Conservation (phyloP, 208 protist genomes). For the Trypanosoma platydactyli region DNA sequence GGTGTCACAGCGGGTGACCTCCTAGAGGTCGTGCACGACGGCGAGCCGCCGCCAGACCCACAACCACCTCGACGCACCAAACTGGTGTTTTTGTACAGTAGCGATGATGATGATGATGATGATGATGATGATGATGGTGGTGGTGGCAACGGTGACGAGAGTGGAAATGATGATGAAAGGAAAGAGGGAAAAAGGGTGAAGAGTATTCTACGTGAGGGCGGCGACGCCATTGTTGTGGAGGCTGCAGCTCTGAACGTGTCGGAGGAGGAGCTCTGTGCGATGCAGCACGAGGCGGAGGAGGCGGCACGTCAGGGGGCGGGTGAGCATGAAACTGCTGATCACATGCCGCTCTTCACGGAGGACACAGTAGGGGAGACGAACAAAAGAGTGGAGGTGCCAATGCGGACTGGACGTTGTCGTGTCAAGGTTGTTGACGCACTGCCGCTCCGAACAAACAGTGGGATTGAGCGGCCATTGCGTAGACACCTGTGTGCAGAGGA, state of each 20-base stretch:
- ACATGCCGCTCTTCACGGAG: constrained; percentile 21
- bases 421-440: constrained; percentile 40
- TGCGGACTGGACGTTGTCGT: constrained; percentile 3
- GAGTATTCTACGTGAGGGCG: no score
- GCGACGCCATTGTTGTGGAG: not conserved
- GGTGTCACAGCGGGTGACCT: not conserved
- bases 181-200: not conserved
- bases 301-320: not conserved
- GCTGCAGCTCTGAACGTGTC: constrained; percentile 18
- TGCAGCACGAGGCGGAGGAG: constrained; percentile 39
- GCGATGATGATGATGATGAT: constrained; percentile 55
- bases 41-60: not conserved
- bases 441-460: constrained; percentile 22
- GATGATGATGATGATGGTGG: not conserved
- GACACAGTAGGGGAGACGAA: constrained; percentile 9
- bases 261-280: constrained; percentile 30
- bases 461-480: constrained; percentile 9
- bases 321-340: not conserved
- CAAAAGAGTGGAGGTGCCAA: not conserved
- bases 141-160: no score
- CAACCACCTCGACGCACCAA: constrained; percentile 26
- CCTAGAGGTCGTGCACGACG: not conserved
- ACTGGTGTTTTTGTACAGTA: constrained; percentile 78
- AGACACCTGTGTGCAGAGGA: constrained; percentile 21
- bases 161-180: not conserved